phyloP scores from a whole-genome alignment of 257 asterid genomes.

The Galeopsis tetrahit region DNA sequence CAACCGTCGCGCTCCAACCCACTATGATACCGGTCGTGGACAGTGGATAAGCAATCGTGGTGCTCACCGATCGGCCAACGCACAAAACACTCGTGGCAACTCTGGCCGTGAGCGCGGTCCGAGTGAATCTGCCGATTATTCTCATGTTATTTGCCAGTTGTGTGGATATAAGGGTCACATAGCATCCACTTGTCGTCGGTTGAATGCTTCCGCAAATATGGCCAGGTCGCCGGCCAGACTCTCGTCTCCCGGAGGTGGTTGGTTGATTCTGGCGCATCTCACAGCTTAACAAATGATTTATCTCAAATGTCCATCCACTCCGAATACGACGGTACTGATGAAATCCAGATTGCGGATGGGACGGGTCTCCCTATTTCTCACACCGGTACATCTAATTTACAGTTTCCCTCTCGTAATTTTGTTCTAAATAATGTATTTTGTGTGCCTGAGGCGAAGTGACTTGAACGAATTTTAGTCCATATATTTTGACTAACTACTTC shows the following conservation, averaged over 20 bases:
- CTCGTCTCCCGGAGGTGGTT: background rate
- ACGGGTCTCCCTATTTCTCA: background rate
- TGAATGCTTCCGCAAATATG: background rate
- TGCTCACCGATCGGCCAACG: no score
- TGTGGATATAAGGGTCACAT: background rate
- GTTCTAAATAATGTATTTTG: no score
- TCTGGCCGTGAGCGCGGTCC: no score
- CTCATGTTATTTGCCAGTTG: background rate
- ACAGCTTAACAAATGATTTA: background rate
- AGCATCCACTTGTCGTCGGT: background rate
- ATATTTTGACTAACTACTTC: no score
- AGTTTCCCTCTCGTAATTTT: background rate
- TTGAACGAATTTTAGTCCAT: no score
- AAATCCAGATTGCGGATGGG: background rate
- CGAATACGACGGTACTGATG: background rate
- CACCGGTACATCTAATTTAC: background rate
- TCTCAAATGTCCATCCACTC: background rate
- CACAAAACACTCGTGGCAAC: no score
- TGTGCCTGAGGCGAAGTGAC: no score
- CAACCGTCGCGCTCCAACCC: no score
- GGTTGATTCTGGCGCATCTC: background rate
- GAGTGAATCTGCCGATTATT: no score
- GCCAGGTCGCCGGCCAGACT: background rate
- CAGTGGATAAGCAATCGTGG: no score
- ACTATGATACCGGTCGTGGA: no score